Percentiles rank a stretch among this genome's conserved stretches.
Evolutionary conservation across 2,329 filamentous ascomycete genomes (phyloP).

Genomic region (Alternaria incomplexa): DNA sequence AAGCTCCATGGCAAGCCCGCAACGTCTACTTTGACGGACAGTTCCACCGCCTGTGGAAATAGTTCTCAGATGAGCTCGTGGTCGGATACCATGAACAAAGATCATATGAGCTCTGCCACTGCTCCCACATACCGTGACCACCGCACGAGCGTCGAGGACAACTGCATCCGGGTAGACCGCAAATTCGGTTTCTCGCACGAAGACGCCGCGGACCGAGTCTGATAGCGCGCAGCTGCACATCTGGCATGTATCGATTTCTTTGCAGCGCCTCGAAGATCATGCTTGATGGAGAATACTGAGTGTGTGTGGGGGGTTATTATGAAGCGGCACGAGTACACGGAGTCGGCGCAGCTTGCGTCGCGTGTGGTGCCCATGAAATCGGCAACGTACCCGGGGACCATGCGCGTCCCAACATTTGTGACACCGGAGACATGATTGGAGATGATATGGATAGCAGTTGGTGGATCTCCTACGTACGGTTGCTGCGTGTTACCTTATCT

Average conservation of each 20-base stretch:
- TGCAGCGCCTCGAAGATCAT: neutral
- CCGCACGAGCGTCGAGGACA: conserved; percentile 11
- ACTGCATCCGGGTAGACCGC: conserved; percentile 27
- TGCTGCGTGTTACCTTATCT: neutral
- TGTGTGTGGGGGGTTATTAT: neutral
- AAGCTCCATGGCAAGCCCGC: conserved; percentile 25
- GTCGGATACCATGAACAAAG: conserved; percentile 23
- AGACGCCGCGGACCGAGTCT: conserved; percentile 15
- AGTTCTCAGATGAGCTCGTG: conserved; percentile 23
- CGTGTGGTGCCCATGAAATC: neutral
- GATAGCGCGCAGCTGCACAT: neutral
- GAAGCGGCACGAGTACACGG: neutral
- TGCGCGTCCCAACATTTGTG: neutral
- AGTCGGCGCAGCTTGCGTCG: neutral
- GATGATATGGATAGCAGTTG: neutral
- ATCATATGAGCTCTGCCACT: conserved; percentile 16
- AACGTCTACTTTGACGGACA: conserved; percentile 7
- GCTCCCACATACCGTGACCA: conserved; percentile 2
- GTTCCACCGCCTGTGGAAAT: conserved; percentile 23
- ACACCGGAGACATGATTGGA: neutral
- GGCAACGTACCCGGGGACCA: neutral
- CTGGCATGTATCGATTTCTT: neutral
- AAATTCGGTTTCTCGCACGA: conserved; percentile 30
- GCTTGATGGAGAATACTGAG: neutral
- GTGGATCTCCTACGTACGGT: neutral